Base-by-base conservation (phyloP, 2,329 filamentous ascomycete genomes). In the Fusarium sp. region DNA sequence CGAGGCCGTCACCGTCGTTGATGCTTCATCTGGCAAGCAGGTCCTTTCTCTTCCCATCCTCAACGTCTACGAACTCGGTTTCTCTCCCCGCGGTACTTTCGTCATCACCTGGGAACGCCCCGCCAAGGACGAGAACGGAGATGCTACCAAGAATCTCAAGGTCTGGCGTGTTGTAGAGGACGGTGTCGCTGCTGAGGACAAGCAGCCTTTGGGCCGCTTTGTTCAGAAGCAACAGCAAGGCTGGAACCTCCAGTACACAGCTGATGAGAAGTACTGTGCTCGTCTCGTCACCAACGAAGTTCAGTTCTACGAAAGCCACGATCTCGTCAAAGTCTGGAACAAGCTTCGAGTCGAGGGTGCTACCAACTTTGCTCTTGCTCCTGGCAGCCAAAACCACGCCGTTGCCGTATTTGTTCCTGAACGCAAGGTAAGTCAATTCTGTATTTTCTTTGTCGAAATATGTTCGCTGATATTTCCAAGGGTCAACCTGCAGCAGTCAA, bases 171-270 rank as follows among this genome's bases (percentile, higher is more conserved):
- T 92, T 35, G 82, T 93, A 56, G 92, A 95, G 76, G 88, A 92
- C 10, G 78, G 85, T 14, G 82, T 88, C 46, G 86, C 86, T 45
- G 87, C 81, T 48, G 82, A 81, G 63, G 87, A 90, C 71, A 91
- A 92, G 80, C 85, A 90, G 74, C 89, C 94, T 30, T 86, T 97
- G 45, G 95, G 94, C 68, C 87, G 89, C 75, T 99, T 96, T 78
- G 96, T 99, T 71, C 96, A 99, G 81, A 97, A 97, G 85, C 92
- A 90, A 70, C 93, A 97, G 83, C 93, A 92, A 45, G 93, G 94
- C 75, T 98, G 95, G 95, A 98, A 97, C 78, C 85, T 99, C 77
- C 95, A 98, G 82, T 99, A 98, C 81, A 97, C 94, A 30, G 87
- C 88, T 61, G 96, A 99, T 77, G 96, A 99, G 85, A 88, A 90